A percentile compares a stretch with the other conserved stretches of the same genome.
Conservation (phyloP, 345 rosid species). For the Hevea brasiliensis region DNA sequence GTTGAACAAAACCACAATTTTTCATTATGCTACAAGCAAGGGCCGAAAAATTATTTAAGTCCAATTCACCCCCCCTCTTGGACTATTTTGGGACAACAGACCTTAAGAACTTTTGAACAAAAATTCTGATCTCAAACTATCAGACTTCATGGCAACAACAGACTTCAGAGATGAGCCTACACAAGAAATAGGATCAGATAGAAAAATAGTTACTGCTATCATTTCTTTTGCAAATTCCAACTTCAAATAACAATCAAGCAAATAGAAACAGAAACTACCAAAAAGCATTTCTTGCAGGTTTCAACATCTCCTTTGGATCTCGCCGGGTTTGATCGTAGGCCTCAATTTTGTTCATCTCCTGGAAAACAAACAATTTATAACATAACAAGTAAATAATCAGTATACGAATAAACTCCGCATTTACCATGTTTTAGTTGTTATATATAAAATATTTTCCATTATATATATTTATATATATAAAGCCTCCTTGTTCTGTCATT, state of each 20-base stretch:
- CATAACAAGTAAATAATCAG: not conserved
- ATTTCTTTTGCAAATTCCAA: not conserved
- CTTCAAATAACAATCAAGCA: not conserved
- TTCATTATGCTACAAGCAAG: too few species aligned
- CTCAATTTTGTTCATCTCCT: conserved; percentile 28
- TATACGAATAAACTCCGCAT: not conserved
- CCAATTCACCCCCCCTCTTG: too few species aligned
- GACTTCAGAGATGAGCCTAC: conserved; percentile 30
- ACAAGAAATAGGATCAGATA: conserved; percentile 1
- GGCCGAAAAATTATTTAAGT: too few species aligned
- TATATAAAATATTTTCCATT: too few species aligned
- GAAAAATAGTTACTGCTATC: not conserved
- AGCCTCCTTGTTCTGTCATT: too few species aligned
- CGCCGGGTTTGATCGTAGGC: conserved; percentile 24
- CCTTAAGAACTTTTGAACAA: not conserved
- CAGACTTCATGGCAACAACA: not conserved
- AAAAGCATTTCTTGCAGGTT: conserved; percentile 22
- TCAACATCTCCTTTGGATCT: conserved; percentile 26
- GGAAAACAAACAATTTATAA: not conserved
- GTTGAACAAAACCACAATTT: too few species aligned
- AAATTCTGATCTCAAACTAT: too few species aligned
- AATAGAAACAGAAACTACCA: not conserved
- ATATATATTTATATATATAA: too few species aligned
- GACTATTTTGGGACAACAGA: too few species aligned
- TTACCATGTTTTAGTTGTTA: not conserved